phyloP scores from a whole-genome alignment of 164 flowering plant species.

The Warburgia ugandensis region DNA sequence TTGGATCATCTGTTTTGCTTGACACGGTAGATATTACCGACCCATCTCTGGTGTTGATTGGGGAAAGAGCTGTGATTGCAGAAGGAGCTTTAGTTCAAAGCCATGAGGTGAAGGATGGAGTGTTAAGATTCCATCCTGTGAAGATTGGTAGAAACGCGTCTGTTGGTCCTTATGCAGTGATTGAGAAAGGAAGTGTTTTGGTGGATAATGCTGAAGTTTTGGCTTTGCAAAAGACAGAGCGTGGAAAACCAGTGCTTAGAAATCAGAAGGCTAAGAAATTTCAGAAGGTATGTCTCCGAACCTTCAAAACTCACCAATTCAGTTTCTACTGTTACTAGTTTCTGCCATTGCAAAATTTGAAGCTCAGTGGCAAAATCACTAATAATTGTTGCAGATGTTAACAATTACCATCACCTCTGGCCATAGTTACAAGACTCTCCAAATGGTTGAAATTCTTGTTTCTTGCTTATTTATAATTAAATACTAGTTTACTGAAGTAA shows the following conservation, averaged over 20 bases:
- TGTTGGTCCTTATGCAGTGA: slow-evolving; percentile 58
- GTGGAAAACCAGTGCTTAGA: slow-evolving; percentile 21
- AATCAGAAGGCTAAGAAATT: slow-evolving; percentile 14
- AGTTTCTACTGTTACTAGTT: too few species aligned
- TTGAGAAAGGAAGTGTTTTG: slow-evolving; percentile 58
- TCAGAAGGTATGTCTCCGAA: slow-evolving; percentile 28
- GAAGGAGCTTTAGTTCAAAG: slow-evolving; percentile 72
- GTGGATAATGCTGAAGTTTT: slow-evolving; percentile 36
- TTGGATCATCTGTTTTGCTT: slow-evolving; percentile 64
- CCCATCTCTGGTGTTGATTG: slow-evolving; percentile 63
- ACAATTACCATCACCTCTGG: too few species aligned
- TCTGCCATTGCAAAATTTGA: too few species aligned
- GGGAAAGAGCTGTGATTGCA: slow-evolving; percentile 61
- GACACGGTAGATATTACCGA: slow-evolving; percentile 71
- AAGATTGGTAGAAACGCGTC: slow-evolving; percentile 49
- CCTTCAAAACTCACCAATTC: too few species aligned
- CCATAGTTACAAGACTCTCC: too few species aligned
- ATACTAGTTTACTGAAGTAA: too few species aligned
- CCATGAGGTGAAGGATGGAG: slow-evolving; percentile 68
- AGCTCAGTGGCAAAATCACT: too few species aligned
- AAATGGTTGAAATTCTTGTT: too few species aligned
- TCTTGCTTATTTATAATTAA: too few species aligned
- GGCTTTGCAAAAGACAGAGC: slow-evolving; percentile 50
- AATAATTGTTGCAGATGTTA: too few species aligned
- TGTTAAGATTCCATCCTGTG: slow-evolving; percentile 47